Conservation (phyloP, 2,329 filamentous ascomycete species). For the Thelonectria olida region DNA sequence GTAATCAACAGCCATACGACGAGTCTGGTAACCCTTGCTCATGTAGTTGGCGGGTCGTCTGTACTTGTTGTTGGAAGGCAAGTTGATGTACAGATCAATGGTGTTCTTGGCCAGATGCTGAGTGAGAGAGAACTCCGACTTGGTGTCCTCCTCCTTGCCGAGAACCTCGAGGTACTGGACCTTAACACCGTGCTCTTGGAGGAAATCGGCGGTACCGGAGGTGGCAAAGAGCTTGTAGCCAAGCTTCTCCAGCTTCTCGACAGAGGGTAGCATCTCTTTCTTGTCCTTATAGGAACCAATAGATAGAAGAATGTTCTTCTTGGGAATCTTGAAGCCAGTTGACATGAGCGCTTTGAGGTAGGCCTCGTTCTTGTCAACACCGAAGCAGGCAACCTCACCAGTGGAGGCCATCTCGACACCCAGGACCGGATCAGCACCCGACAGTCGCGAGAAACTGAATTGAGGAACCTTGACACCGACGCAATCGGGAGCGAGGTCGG, state of each 20-base stretch:
- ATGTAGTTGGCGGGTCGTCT: conserved; percentile 97
- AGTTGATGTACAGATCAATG: conserved; percentile 98
- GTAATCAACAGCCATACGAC: conserved; percentile 97
- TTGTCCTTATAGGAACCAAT: conserved; percentile 99
- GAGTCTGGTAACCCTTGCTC: conserved; percentile 95
- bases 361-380: conserved; percentile 94
- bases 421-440: conserved; percentile 93
- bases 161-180: conserved; percentile 95
- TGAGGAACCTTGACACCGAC: conserved; percentile 98
- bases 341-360: conserved; percentile 97
- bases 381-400: conserved; percentile 97
- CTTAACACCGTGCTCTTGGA: conserved; percentile 89
- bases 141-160: conserved; percentile 81
- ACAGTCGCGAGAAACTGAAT: conserved; percentile 97
- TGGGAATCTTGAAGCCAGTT: conserved; percentile 95
- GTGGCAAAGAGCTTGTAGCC: conserved; percentile 97
- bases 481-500: conserved; percentile 79
- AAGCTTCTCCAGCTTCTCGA: conserved; percentile 87
- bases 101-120: conserved; percentile 97
- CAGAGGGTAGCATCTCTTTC: conserved; percentile 93
- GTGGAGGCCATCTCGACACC: conserved; percentile 99
- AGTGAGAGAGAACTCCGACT: conserved; percentile 95
- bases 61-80: conserved; percentile 99
- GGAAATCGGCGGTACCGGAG: conserved; percentile 94
- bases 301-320: conserved; percentile 93